A percentile compares a stretch with the other conserved stretches of the same genome.
These are phyloP conservation scores for Colletotrichum tabaci DNA, from an alignment of 2,329 filamentous ascomycete species.

Conservation along the genomic window DNA sequence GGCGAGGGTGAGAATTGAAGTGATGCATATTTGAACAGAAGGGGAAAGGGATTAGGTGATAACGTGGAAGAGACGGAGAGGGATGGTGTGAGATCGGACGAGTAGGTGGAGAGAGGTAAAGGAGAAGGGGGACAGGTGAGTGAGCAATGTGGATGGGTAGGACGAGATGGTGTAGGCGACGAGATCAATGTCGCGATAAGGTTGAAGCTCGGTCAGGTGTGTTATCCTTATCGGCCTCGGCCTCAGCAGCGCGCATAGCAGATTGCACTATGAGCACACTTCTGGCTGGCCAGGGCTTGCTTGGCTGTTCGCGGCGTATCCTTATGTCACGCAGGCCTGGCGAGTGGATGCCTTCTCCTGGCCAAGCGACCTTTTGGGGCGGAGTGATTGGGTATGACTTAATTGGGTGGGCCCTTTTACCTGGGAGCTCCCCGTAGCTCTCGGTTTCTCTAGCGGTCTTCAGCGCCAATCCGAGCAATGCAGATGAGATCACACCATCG, in stretches of 20 bases:
- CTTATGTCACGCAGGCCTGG: constrained; percentile 30
- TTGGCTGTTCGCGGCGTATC: constrained; percentile 31
- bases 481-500: constrained; percentile 21
- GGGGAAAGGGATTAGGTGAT: constrained; percentile 3
- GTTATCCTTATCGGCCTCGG: constrained; percentile 35
- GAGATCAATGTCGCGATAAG: constrained; percentile 42
- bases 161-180: constrained; percentile 31
- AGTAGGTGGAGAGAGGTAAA: neutral
- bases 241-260: neutral
- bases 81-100: neutral
- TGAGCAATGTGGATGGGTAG: neutral
- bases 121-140: neutral
- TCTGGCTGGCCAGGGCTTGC: neutral
- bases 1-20: constrained; percentile 32
- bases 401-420: neutral
- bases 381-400: constrained; percentile 3
- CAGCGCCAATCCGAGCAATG: constrained; percentile 8
- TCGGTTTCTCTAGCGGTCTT: constrained; percentile 22
- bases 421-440: constrained; percentile 30
- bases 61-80: neutral
- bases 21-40: constrained; percentile 38
- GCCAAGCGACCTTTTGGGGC: neutral
- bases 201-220: constrained; percentile 40
- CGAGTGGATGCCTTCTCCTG: constrained; percentile 29
- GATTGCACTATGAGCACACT: neutral